Percentiles rank a stretch among this genome's conserved stretches.
These are phyloP conservation scores for Pezicula carpinea DNA, from an alignment of 2,329 filamentous ascomycete genomes.

Conservation along the genomic window DNA sequence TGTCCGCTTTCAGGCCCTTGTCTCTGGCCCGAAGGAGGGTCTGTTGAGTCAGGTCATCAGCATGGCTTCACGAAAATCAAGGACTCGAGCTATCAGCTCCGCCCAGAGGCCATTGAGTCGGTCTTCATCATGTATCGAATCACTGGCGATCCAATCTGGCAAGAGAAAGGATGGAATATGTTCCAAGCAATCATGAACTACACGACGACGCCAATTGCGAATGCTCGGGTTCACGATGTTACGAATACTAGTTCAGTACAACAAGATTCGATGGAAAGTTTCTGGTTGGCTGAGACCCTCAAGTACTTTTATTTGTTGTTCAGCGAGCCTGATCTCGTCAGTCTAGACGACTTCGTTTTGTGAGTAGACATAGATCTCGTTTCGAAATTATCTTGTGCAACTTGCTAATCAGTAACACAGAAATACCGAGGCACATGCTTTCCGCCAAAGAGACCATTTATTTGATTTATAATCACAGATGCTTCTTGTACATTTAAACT, in stretches of 20 bases:
- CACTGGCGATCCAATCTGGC: conserved; percentile 20
- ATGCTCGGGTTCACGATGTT: conserved; percentile 37
- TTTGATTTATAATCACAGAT: too few relatives aligned
- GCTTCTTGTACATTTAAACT: too few relatives aligned
- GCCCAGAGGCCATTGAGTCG: conserved; percentile 61
- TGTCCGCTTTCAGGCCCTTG: conserved; percentile 31
- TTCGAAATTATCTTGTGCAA: too few relatives aligned
- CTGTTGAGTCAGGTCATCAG: conserved; percentile 35
- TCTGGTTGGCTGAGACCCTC: conserved; percentile 59
- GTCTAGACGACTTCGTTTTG: conserved; percentile 55
- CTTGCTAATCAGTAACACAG: too few relatives aligned
- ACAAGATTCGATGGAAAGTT: conserved; percentile 51
- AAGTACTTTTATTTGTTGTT: conserved; percentile 56
- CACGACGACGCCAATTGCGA: conserved; percentile 35
- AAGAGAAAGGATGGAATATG: conserved; percentile 42
- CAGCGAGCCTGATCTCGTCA: conserved; percentile 43
- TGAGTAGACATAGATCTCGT: not conserved
- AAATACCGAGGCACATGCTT: conserved; percentile 19
- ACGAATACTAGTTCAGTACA: conserved; percentile 14
- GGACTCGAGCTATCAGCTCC: conserved; percentile 40
- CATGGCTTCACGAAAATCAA: conserved; percentile 9
- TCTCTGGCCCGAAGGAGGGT: not conserved
- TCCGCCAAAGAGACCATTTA: not conserved
- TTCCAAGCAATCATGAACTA: conserved; percentile 37
- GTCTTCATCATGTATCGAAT: conserved; percentile 53